Conservation (phyloP, 2,329 filamentous ascomycete species). For the Aspergillus sp. region DNA sequence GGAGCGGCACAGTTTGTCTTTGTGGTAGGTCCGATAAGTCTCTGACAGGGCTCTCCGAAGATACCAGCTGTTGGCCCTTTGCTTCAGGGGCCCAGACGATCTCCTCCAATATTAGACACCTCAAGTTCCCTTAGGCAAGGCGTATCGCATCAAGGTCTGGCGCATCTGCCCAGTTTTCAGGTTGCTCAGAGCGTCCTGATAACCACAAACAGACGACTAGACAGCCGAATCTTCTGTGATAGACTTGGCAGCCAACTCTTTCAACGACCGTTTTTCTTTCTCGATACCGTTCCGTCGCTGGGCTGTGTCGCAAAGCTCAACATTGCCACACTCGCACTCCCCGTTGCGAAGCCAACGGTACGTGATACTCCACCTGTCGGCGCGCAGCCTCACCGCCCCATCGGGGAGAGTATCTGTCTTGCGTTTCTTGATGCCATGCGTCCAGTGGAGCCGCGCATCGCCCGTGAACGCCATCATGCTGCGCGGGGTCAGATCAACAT, state of each 20-base stretch:
- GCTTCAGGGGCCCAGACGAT: no score
- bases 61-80: no score
- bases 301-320: slow-evolving; percentile 53
- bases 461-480: slow-evolving; percentile 55
- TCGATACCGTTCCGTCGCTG: slow-evolving; percentile 48
- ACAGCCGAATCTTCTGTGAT: slow-evolving; percentile 10
- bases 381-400: slow-evolving; percentile 44
- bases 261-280: slow-evolving; percentile 45
- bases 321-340: slow-evolving; percentile 52
- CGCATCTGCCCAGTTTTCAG: no score
- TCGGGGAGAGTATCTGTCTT: slow-evolving; percentile 52
- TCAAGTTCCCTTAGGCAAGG: no score
- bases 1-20: no score
- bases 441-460: slow-evolving; percentile 55
- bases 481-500: slow-evolving; percentile 50
- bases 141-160: no score
- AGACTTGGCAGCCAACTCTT: slow-evolving; percentile 1
- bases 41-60: no score
- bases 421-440: slow-evolving; percentile 55
- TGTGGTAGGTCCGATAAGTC: no score
- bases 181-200: no score
- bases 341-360: slow-evolving; percentile 54
- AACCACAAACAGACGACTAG: no score
- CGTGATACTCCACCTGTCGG: slow-evolving; percentile 55
- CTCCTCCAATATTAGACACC: no score